A percentile compares a stretch with the other conserved stretches of the same genome.
Conservation (phyloP, 129 eudicot species). For the Chrysanthemum makinoi region DNA sequence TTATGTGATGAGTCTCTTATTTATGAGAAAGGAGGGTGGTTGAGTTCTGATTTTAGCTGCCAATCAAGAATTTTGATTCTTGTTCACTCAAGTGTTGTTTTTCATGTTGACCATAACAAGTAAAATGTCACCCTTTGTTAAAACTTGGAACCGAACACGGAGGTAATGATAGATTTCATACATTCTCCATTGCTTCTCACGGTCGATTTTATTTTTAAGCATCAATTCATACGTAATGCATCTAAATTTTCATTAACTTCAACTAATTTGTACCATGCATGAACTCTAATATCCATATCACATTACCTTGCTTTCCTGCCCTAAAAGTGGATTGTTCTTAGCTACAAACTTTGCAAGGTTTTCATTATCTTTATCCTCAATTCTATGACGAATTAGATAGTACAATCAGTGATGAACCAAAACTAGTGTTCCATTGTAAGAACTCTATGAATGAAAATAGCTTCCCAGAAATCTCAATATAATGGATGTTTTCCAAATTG, state of each 20-base stretch:
- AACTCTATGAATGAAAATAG: not conserved
- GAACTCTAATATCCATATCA: not conserved
- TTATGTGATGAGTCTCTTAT: conserved; percentile 29
- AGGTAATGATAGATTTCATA: conserved; percentile 45
- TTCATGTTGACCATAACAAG: conserved; percentile 54
- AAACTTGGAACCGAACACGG: conserved; percentile 22
- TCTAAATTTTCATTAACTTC: not conserved
- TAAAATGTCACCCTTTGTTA: conserved; percentile 43
- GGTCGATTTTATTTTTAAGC: conserved; percentile 39
- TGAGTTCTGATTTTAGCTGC: conserved; percentile 82
- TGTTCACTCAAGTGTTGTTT: conserved; percentile 43
- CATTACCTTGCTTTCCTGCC: not conserved
- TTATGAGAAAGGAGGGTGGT: conserved; percentile 43
- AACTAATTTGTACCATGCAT: not conserved
- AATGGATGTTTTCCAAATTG: not conserved
- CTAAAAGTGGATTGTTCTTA: not conserved
- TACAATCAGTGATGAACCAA: not conserved
- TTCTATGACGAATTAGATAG: not conserved
- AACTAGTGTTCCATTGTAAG: not conserved
- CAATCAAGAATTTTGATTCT: conserved; percentile 66
- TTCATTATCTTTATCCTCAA: not conserved
- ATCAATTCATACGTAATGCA: too few relatives aligned
- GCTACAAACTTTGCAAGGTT: not conserved
- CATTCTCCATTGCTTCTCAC: conserved; percentile 48
- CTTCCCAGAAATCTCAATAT: not conserved